phyloP scores from a whole-genome alignment of 345 rosid species.

The Sonneratia caseolaris region DNA sequence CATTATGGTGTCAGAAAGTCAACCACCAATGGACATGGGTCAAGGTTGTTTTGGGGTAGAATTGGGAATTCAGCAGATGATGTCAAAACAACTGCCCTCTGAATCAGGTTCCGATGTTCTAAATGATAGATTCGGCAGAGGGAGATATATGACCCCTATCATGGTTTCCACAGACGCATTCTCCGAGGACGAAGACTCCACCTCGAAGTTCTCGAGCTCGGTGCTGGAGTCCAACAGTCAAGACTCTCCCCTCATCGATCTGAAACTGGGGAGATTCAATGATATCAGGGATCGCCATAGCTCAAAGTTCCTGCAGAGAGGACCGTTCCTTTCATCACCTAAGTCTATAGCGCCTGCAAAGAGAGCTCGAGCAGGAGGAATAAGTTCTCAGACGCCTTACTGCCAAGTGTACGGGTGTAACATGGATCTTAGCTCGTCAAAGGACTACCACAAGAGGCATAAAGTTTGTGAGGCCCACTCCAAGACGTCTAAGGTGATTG shows the following conservation, averaged over 20 bases:
- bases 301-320: conserved; percentile 4
- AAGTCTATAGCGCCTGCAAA: conserved; percentile 23
- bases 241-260: conserved; percentile 49
- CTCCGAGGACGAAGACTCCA: conserved; percentile 27
- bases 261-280: conserved; percentile 53
- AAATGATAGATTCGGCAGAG: conserved; percentile 14
- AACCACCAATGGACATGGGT: conserved; percentile 11
- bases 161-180: conserved; percentile 15
- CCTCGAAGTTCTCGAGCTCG: conserved; percentile 32
- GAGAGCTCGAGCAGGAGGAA: conserved; percentile 25
- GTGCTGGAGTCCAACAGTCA: conserved; percentile 23
- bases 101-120: conserved; percentile 17
- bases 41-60: conserved; percentile 16
- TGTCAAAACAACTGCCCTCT: conserved; percentile 16
- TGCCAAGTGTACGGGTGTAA: conserved; percentile 55
- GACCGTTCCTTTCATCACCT: conserved; percentile 15
- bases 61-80: conserved; percentile 23
- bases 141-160: not conserved
- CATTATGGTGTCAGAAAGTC: conserved; percentile 21
- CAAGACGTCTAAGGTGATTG: conserved; percentile 43
- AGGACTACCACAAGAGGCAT: conserved; percentile 52
- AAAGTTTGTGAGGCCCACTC: conserved; percentile 53
- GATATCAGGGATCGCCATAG: conserved; percentile 25
- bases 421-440: conserved; percentile 42
- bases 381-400: conserved; percentile 21